Evolutionary conservation across 1,139 yeast species (phyloP).

Genomic region (Sugiyamaella sp.): DNA sequence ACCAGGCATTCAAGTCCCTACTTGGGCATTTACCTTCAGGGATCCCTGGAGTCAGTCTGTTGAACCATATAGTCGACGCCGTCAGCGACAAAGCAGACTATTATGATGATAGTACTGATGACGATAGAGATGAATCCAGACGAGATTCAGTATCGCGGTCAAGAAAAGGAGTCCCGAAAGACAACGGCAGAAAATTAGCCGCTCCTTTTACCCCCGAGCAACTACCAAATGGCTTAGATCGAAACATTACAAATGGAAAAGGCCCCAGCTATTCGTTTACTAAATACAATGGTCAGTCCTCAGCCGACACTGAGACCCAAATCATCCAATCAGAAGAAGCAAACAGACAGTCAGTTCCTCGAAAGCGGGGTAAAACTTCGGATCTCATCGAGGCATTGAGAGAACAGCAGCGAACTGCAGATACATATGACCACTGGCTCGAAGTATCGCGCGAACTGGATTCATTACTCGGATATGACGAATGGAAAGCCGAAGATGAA

Average conservation of each 20-base stretch:
- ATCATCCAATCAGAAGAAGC: not conserved
- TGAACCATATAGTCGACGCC: not conserved
- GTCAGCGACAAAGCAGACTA: not conserved
- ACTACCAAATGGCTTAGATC: too few relatives aligned
- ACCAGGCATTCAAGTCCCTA: slow-evolving; percentile 1
- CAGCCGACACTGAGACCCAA: not conserved
- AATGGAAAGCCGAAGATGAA: slow-evolving; percentile 68
- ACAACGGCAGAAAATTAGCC: too few relatives aligned
- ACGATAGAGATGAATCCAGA: not conserved
- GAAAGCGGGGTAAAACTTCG: slow-evolving; percentile 2
- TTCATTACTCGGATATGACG: slow-evolving; percentile 58
- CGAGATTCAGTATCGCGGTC: not conserved
- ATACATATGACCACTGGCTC: slow-evolving; percentile 73
- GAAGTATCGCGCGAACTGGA: slow-evolving; percentile 66
- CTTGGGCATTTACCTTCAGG: slow-evolving; percentile 3
- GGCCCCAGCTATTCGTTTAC: not conserved
- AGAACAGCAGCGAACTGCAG: slow-evolving; percentile 41
- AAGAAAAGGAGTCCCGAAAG: too few relatives aligned
- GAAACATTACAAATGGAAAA: not conserved
- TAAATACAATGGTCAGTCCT: not conserved
- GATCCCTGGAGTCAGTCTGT: not conserved
- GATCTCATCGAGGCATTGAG: slow-evolving; percentile 20
- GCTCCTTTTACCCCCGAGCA: too few relatives aligned
- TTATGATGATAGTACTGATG: not conserved
- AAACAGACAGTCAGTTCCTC: not conserved